A percentile compares a stretch with the other conserved stretches of the same genome.
Evolutionary conservation across 371 early-diverging fungal species (phyloP).

Genomic region (Cokeromyces recurvatus): DNA sequence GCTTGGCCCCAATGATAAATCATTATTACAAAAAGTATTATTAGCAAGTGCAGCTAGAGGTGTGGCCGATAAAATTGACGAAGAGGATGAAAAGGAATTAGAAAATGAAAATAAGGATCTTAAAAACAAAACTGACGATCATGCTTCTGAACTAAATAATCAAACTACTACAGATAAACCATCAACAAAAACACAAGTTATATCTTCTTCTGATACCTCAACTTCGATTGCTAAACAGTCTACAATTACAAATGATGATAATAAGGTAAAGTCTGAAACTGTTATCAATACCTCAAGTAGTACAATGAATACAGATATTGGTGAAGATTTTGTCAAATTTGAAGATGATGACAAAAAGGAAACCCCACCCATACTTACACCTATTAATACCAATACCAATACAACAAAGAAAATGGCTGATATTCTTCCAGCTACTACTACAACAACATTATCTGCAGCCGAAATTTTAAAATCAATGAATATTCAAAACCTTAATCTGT

Average conservation of each 20-base stretch:
- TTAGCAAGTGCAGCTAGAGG: conserved; percentile 27
- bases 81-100: conserved; percentile 6
- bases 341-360: conserved; percentile 42
- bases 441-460: conserved; percentile 13
- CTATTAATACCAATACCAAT: background rate
- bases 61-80: conserved; percentile 19
- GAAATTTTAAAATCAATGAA: conserved; percentile 31
- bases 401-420: conserved; percentile 6
- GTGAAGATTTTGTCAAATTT: conserved; percentile 43
- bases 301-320: conserved; percentile 13
- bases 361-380: background rate
- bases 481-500: conserved; percentile 35
- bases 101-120: background rate
- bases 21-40: conserved; percentile 34
- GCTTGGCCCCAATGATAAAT: conserved; percentile 22
- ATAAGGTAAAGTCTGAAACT: background rate
- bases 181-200: background rate
- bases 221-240: background rate
- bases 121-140: background rate
- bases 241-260: background rate
- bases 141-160: background rate
- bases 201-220: too few species aligned
- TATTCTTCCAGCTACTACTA: conserved; percentile 10
- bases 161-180: background rate
- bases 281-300: background rate